Conservation (phyloP, 2,329 filamentous ascomycete genomes). For the Karstenula rhodostoma region DNA sequence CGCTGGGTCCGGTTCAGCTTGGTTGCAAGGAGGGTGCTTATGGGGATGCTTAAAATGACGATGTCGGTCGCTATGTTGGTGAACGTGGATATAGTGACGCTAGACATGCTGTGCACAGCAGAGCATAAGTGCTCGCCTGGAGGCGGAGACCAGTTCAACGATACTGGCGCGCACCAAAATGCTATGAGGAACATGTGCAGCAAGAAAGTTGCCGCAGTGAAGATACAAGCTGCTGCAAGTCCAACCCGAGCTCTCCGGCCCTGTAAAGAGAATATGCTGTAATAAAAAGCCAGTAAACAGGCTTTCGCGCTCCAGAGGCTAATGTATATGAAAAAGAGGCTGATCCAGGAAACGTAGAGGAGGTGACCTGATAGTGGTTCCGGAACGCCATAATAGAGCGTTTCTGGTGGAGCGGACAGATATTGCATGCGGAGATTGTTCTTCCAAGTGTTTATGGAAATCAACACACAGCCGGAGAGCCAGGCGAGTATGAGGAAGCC, state of each 20-base stretch:
- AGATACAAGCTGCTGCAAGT: constrained; percentile 29
- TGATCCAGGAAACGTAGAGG: constrained; percentile 43
- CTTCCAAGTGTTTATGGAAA: constrained; percentile 41
- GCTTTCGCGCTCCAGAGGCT: constrained; percentile 38
- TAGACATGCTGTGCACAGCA: constrained; percentile 36
- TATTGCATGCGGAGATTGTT: constrained; percentile 39
- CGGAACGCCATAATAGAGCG: constrained; percentile 38
- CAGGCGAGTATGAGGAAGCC: constrained; percentile 35
- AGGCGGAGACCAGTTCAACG: constrained; percentile 31
- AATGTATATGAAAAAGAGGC: constrained; percentile 44
- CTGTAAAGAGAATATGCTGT: constrained; percentile 36
- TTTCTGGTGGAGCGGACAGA: constrained; percentile 17
- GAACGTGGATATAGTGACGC: constrained; percentile 39
- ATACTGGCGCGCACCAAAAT: constrained; percentile 38
- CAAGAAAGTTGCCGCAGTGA: constrained; percentile 36
- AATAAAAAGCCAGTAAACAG: constrained; percentile 43
- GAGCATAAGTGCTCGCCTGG: constrained; percentile 30
- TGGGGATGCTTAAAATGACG: constrained; percentile 38
- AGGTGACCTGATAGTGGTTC: constrained; percentile 32
- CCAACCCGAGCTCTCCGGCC: constrained; percentile 25
- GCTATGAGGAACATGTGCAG: constrained; percentile 41
- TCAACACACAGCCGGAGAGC: constrained; percentile 32
- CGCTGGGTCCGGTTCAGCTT: constrained; percentile 28
- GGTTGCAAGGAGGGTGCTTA: constrained; percentile 30
- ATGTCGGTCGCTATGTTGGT: constrained; percentile 40